These are phyloP conservation scores for Sporothrix luriei DNA, from an alignment of 2,329 filamentous ascomycete species.

Conservation along the genomic window DNA sequence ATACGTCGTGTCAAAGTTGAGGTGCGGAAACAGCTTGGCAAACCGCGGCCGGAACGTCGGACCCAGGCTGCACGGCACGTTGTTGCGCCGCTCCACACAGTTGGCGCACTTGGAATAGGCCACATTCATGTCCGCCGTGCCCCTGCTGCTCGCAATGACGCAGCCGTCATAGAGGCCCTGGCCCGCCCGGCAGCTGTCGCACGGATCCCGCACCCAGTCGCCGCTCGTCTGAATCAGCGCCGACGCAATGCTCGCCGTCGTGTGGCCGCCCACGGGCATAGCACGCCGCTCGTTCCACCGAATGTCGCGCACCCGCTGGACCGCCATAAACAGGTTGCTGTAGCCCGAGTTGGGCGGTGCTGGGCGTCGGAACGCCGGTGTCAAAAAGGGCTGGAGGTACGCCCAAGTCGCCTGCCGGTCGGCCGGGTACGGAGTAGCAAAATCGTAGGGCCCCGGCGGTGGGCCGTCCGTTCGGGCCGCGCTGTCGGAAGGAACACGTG, in stretches of 20 bases:
- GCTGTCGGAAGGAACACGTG: neutral
- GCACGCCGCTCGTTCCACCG: constrained; percentile 40
- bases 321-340: constrained; percentile 37
- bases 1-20: constrained; percentile 19
- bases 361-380: constrained; percentile 26
- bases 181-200: constrained; percentile 37
- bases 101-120: constrained; percentile 39
- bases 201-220: constrained; percentile 38
- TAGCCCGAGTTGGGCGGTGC: constrained; percentile 34
- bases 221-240: constrained; percentile 43
- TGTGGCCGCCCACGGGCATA: constrained; percentile 37
- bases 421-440: neutral
- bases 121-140: constrained; percentile 29
- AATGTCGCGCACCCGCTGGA: constrained; percentile 40
- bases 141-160: constrained; percentile 35
- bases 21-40: constrained; percentile 29
- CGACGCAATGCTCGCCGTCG: constrained; percentile 39
- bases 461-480: neutral
- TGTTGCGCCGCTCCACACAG: constrained; percentile 40
- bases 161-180: constrained; percentile 42
- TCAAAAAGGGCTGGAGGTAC: constrained; percentile 39
- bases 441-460: neutral
- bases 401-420: constrained; percentile 38
- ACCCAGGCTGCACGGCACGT: constrained; percentile 37
- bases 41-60: constrained; percentile 30